Percentiles rank a stretch among this genome's conserved stretches.
phyloP scores from a whole-genome alignment of 345 rosid species.

The Jatropha curcas region DNA sequence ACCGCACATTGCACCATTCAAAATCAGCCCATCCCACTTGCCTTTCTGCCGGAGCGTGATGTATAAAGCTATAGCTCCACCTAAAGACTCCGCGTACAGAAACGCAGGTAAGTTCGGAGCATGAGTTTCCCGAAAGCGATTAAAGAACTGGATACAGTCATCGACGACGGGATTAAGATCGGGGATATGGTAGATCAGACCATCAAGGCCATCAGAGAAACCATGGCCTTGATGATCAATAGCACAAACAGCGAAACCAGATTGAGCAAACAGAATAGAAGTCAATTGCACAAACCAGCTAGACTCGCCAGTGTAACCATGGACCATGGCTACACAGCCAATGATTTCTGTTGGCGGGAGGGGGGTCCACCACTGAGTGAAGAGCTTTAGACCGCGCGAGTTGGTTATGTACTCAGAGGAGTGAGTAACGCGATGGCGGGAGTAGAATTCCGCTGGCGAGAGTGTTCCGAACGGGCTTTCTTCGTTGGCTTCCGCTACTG shows the following conservation, averaged over 20 bases:
- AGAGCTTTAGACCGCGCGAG: slow-evolving; percentile 68
- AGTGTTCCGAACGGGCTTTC: slow-evolving; percentile 65
- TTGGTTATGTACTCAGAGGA: slow-evolving; percentile 71
- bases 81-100: slow-evolving; percentile 84
- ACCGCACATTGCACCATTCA: slow-evolving; percentile 96
- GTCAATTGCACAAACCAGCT: slow-evolving; percentile 79
- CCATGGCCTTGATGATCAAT: slow-evolving; percentile 99
- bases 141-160: slow-evolving; percentile 72
- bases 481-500: slow-evolving; percentile 65
- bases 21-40: slow-evolving; percentile 74
- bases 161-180: slow-evolving; percentile 71
- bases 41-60: slow-evolving; percentile 68
- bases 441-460: slow-evolving; percentile 68
- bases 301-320: slow-evolving; percentile 91
- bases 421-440: slow-evolving; percentile 68
- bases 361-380: slow-evolving; percentile 90
- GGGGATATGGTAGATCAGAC: slow-evolving; percentile 68
- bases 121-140: slow-evolving; percentile 55
- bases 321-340: slow-evolving; percentile 79
- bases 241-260: slow-evolving; percentile 78
- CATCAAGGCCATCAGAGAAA: slow-evolving; percentile 60
- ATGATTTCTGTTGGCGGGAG: slow-evolving; percentile 45
- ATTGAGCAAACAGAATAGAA: slow-evolving; percentile 69
- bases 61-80: slow-evolving; percentile 86
- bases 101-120: slow-evolving; percentile 62